A percentile compares a stretch with the other conserved stretches of the same genome.
phyloP scores from a whole-genome alignment of 2,329 filamentous ascomycete species.

The Orbilia blumenaviensis region DNA sequence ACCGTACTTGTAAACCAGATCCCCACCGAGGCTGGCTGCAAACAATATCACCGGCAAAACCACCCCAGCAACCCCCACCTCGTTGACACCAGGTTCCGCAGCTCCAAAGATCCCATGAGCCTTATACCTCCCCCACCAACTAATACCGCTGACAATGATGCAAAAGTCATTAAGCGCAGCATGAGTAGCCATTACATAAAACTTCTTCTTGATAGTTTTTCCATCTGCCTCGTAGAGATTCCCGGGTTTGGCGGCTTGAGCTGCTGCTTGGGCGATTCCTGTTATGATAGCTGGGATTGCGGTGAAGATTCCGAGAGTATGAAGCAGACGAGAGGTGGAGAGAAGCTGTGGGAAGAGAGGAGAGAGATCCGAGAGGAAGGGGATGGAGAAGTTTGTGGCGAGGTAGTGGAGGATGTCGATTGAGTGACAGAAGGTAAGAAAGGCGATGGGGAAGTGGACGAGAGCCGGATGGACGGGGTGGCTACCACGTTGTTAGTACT shows the following conservation, averaged over 20 bases:
- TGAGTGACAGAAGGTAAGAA: constrained; percentile 43
- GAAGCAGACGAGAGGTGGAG: constrained; percentile 34
- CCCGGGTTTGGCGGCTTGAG: constrained; percentile 23
- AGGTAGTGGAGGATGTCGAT: constrained; percentile 50
- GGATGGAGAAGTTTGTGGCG: constrained; percentile 22
- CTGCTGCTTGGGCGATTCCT: constrained; percentile 31
- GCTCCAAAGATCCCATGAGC: constrained; percentile 20
- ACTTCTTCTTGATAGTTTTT: constrained; percentile 44
- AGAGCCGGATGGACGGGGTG: constrained; percentile 49
- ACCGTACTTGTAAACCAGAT: constrained; percentile 50
- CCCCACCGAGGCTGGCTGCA: constrained; percentile 40
- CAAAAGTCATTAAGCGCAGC: constrained; percentile 35
- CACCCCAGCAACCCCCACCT: constrained; percentile 1
- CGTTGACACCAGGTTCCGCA: neutral
- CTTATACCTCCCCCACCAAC: constrained; percentile 46
- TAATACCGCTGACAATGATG: constrained; percentile 24
- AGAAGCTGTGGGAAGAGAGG: constrained; percentile 37
- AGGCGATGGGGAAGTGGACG: constrained; percentile 53
- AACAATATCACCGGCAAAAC: constrained; percentile 36
- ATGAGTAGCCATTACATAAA: constrained; percentile 36
- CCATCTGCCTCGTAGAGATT: constrained; percentile 44
- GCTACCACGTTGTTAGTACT: constrained; percentile 5
- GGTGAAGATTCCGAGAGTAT: constrained; percentile 35
- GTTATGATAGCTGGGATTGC: constrained; percentile 35
- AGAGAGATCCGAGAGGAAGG: constrained; percentile 24